Evolutionary conservation across 2,329 filamentous ascomycete species (phyloP), one percentile per base, ranked within the genome.

Genomic region (Metarhizium humberi): DNA sequence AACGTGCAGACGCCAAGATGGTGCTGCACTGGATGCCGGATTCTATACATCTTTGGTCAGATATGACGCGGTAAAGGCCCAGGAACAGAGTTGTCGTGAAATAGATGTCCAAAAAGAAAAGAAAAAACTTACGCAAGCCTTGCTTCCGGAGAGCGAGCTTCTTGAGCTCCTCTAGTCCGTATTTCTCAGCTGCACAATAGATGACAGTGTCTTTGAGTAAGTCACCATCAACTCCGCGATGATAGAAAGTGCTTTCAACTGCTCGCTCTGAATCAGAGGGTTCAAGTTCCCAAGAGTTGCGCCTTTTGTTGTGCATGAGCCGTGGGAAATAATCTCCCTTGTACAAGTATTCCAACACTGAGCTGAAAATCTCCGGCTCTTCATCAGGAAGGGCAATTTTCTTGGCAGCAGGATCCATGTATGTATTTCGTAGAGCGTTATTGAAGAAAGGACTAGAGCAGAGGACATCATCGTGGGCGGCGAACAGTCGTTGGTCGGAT

Each of bases 311-410:
- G 72, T 90, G 90, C 55, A 90, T 73, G 29, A 95, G 78, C 18
- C 87, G 86, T 3, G 92, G 91, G 63, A 86, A 92, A 74, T 96
- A 96, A 71, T 96, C 92, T 60, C 91, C 91, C 73, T 95, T 95
- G 80, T 95, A 95, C 55, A 96, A 83, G 63, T 87, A 96, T 68
- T 96, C 92, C 55, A 96, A 84, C 11, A 96, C 80, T 6, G 87
- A 91, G 7, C 90, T 95, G 71, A 96, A 92, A 65, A 95, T 86
- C 69, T 95, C 90, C 20, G 92, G 90, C 63, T 92, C 86, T 71
- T 96, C 92, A 57, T 92, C 84, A 1, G 90, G 87, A 2, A 96
- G 81, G 52, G 86, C 80, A 67, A 96, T 87, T 54, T 86, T 85
- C 73, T 90, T 91, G 67, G 66, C 64, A 4, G 65, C 55, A 25